Evolutionary conservation across 176 grass and related monocot species (phyloP).

Genomic region (Ensete ventricosum): DNA sequence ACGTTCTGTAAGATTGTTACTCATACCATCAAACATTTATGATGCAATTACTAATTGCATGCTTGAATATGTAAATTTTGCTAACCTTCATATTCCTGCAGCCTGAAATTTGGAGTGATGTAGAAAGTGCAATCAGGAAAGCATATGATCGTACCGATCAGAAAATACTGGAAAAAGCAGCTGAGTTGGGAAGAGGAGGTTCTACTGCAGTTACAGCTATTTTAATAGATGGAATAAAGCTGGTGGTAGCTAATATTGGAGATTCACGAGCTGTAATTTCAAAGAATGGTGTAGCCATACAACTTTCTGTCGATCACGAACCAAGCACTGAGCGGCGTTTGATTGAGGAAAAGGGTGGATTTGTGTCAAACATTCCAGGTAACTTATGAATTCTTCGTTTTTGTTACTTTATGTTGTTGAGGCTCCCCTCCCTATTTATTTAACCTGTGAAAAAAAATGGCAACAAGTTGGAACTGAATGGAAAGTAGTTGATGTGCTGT

Average conservation of each 20-base stretch:
- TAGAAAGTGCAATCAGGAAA: slow-evolving; percentile 56
- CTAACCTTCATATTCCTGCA: slow-evolving; percentile 28
- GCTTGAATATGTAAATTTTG: background rate
- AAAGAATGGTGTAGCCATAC: slow-evolving; percentile 55
- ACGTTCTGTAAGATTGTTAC: background rate
- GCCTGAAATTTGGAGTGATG: slow-evolving; percentile 80
- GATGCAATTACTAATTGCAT: background rate
- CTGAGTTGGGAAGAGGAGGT: slow-evolving; percentile 79
- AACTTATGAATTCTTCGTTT: background rate
- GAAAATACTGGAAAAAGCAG: slow-evolving; percentile 77
- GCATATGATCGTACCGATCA: slow-evolving; percentile 71
- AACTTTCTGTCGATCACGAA: slow-evolving; percentile 88
- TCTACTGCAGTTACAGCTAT: slow-evolving; percentile 94
- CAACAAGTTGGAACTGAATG: background rate
- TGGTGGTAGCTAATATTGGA: slow-evolving; percentile 88
- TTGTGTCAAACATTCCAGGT: slow-evolving; percentile 93
- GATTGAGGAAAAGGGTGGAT: slow-evolving; percentile 83
- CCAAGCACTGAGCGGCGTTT: slow-evolving; percentile 48
- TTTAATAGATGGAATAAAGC: slow-evolving; percentile 57
- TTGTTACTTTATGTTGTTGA: background rate
- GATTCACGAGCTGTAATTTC: slow-evolving; percentile 89
- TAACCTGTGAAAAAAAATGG: background rate
- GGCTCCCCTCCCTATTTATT: background rate
- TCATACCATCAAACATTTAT: background rate
- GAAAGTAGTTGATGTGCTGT: no score